Conservation (phyloP, 257 asterid species). For the Nicotiana attenuata region DNA sequence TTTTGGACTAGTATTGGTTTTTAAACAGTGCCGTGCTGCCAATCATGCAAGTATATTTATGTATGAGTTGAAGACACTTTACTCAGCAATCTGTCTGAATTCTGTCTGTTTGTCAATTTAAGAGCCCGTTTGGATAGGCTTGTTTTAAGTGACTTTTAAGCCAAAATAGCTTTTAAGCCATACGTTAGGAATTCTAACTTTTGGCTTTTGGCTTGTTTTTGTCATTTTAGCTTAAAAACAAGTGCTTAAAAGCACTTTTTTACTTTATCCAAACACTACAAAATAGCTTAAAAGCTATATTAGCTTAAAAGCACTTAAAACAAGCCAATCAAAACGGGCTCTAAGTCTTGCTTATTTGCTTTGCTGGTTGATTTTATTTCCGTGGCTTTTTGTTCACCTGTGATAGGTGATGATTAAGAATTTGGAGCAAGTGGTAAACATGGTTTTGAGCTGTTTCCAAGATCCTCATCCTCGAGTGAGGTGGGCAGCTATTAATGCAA, state of each 20-base stretch:
- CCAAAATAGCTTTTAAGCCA: too few species aligned
- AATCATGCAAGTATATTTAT: neutral
- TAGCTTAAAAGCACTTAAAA: too few species aligned
- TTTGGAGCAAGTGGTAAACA: constrained; percentile 80
- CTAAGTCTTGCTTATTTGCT: neutral
- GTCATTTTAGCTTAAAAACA: too few species aligned
- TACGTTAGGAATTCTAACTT: too few species aligned
- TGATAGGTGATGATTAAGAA: constrained; percentile 81
- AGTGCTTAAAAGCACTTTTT: too few species aligned
- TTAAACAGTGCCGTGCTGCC: neutral
- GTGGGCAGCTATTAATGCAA: constrained; percentile 98
- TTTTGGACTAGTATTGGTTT: neutral
- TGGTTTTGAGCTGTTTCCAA: constrained; percentile 94
- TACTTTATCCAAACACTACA: too few species aligned
- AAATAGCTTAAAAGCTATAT: too few species aligned
- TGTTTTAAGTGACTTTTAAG: too few species aligned
- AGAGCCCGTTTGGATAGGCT: too few species aligned
- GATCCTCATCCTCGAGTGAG: constrained; percentile 97
- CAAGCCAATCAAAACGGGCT: too few species aligned
- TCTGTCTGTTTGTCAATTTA: neutral
- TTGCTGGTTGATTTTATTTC: neutral
- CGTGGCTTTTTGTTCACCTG: neutral
- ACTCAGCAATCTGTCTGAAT: neutral
- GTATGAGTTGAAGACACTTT: neutral
- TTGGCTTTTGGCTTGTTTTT: too few species aligned